Evolutionary conservation across 805 yeast genomes (phyloP), one percentile per base, ranked within the genome.

Genomic region (Schwanniomyces pseudopolymorphus): DNA sequence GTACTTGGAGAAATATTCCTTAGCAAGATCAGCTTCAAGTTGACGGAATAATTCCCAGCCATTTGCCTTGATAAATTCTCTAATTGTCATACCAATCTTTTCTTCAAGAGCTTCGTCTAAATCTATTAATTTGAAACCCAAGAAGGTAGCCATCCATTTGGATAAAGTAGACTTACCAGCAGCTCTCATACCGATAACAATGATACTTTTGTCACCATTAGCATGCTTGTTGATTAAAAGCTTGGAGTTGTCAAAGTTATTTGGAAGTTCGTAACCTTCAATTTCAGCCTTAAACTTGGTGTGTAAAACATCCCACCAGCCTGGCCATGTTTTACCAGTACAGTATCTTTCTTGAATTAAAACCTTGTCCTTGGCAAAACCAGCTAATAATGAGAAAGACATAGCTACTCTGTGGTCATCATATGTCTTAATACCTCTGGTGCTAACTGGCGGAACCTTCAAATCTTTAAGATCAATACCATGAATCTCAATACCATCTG

Each of bases 281-380:
- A 94, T 66, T 9, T 66, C 58, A 21, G 80, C 85, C 17, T 82
- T 78, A 57, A 94, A 80, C 40, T 77, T 69, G 42, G 86, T 78
- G 61, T 84, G 90, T 52, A 94, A 73, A 28, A 84, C 79, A 68
- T 94, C 99, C 99, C 99, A 94, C 99, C 99, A 94, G 33, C 97
- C 98, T 17, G 99, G 99, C 99, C 99, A 94, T 0, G 99, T 94
- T 72, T 94, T 94, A 47, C 92, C 95, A 1, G 97, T 95, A 63
- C 97, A 89, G 21, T 86, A 80, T 68, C 97, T 83, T 61, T 92
- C 97, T 54, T 85, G 81, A 48, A 94, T 82, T 52, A 83, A 72
- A 1, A 87, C 92, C 1, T 87, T 83, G 3, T 72, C 74, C 39
- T 67, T 62, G 42, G 80, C 78, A 57, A 88, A 74, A 28, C 96